Conservation (phyloP, 192 early-diverging fungal species). For the Podila epicladia region DNA sequence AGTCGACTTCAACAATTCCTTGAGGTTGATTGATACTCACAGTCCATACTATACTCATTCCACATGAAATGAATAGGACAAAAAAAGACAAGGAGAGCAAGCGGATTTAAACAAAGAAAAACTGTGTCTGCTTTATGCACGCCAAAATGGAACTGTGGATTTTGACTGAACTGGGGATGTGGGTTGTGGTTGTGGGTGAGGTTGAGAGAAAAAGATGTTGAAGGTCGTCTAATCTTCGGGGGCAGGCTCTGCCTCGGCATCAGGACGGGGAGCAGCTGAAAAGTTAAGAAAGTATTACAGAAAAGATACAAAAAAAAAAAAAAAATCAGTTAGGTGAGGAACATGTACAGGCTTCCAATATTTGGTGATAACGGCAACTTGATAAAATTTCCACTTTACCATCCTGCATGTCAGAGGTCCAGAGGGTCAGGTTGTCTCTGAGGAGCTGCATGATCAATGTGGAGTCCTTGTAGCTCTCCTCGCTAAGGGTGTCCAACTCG, state of each 20-base stretch:
- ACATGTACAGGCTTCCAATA: neutral
- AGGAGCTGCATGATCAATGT: constrained; percentile 99
- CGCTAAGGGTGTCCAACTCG: constrained; percentile 95
- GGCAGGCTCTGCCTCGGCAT: constrained; percentile 11
- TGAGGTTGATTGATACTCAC: too few relatives aligned
- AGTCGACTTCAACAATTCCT: too few relatives aligned
- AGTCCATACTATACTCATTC: too few relatives aligned
- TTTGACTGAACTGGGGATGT: neutral
- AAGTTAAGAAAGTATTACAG: neutral
- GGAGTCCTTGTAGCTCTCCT: constrained; percentile 99
- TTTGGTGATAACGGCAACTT: neutral
- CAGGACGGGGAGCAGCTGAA: constrained; percentile 3
- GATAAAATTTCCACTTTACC: constrained; percentile 51
- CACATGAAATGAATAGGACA: too few relatives aligned
- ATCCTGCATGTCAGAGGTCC: constrained; percentile 97
- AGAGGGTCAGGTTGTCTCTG: constrained; percentile 97
- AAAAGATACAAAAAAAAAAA: neutral
- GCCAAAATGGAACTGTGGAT: neutral
- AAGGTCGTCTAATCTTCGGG: constrained; percentile 9
- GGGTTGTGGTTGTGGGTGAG: neutral
- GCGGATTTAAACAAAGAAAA: neutral
- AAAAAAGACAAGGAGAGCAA: neutral
- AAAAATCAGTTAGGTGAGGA: neutral
- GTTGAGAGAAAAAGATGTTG: neutral
- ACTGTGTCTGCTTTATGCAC: too few relatives aligned